Conservation (phyloP, 371 early-diverging fungal species). For the Apophysomyces elegans region DNA sequence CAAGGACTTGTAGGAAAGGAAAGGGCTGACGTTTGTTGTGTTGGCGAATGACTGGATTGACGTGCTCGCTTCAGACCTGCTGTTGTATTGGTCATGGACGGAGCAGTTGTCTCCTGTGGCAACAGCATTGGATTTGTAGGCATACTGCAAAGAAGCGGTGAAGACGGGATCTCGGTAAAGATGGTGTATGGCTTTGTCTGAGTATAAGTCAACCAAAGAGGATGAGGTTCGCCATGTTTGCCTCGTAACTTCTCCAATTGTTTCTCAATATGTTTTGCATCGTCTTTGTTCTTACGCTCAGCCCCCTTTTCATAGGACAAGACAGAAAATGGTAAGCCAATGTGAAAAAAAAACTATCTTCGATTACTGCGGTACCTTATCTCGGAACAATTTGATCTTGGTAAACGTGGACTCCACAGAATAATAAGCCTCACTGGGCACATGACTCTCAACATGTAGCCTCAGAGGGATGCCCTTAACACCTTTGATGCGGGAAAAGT, state of each 20-base stretch:
- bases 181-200: slow-evolving; percentile 37
- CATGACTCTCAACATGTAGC: slow-evolving; percentile 41
- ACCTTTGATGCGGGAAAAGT: slow-evolving; percentile 57
- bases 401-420: slow-evolving; percentile 39
- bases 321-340: not conserved
- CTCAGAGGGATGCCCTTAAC: slow-evolving; percentile 57
- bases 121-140: not conserved
- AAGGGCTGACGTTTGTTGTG: not conserved
- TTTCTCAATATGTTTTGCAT: slow-evolving; percentile 65
- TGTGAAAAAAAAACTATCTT: not conserved
- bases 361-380: slow-evolving; percentile 36
- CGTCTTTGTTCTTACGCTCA: slow-evolving; percentile 72
- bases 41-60: slow-evolving; percentile 1
- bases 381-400: slow-evolving; percentile 56
- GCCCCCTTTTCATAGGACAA: slow-evolving; percentile 45
- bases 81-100: not conserved
- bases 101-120: not conserved
- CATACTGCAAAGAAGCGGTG: slow-evolving; percentile 3
- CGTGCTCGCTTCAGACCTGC: not conserved
- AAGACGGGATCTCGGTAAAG: slow-evolving; percentile 32
- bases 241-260: slow-evolving; percentile 61
- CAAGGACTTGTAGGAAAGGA: slow-evolving; percentile 1
- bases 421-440: slow-evolving; percentile 9
- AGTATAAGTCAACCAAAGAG: slow-evolving; percentile 45
- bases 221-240: slow-evolving; percentile 49